Evolutionary conservation across 2,329 filamentous ascomycete genomes (phyloP).

Genomic region (Botryosphaeria dothidea): DNA sequence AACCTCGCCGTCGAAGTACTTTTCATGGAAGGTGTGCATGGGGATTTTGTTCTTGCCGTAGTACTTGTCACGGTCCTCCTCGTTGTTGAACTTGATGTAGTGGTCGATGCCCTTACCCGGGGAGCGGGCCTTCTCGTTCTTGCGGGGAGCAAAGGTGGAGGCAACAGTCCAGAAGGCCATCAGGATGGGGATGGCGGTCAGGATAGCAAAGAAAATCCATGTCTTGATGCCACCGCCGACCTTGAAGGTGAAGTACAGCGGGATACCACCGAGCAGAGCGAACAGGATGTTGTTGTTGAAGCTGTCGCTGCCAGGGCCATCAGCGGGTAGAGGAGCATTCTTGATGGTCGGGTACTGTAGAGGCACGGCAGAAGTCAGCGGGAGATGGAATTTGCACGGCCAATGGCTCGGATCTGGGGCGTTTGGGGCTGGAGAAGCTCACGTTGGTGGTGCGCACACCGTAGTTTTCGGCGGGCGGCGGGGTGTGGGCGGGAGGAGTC

Average conservation of each 20-base stretch:
- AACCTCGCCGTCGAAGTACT: slow-evolving; percentile 94
- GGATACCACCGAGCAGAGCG: slow-evolving; percentile 68
- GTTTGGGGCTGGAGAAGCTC: slow-evolving; percentile 30
- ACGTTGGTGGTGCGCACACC: slow-evolving; percentile 64
- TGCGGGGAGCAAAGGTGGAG: slow-evolving; percentile 80
- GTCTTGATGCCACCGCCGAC: slow-evolving; percentile 85
- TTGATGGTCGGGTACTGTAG: slow-evolving; percentile 81
- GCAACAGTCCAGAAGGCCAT: slow-evolving; percentile 78
- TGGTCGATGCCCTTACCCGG: slow-evolving; percentile 86
- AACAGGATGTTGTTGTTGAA: slow-evolving; percentile 85
- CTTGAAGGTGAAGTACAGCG: slow-evolving; percentile 80
- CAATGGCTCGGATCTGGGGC: slow-evolving; percentile 33
- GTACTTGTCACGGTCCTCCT: slow-evolving; percentile 65
- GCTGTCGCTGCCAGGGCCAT: slow-evolving; percentile 77
- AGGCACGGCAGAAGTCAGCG: slow-evolving; percentile 28
- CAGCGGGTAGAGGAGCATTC: slow-evolving; percentile 90
- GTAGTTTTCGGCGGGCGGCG: slow-evolving; percentile 54
- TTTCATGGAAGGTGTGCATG: slow-evolving; percentile 93
- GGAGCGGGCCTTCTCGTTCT: slow-evolving; percentile 86
- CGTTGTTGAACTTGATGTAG: slow-evolving; percentile 79
- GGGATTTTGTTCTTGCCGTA: slow-evolving; percentile 78
- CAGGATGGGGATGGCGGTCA: slow-evolving; percentile 78
- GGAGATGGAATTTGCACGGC: slow-evolving; percentile 21
- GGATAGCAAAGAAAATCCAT: slow-evolving; percentile 78
- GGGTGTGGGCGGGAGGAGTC: slow-evolving; percentile 59